Base-by-base conservation (phyloP, 495 filamentous ascomycete genomes). In the Penicillium roqueforti region DNA sequence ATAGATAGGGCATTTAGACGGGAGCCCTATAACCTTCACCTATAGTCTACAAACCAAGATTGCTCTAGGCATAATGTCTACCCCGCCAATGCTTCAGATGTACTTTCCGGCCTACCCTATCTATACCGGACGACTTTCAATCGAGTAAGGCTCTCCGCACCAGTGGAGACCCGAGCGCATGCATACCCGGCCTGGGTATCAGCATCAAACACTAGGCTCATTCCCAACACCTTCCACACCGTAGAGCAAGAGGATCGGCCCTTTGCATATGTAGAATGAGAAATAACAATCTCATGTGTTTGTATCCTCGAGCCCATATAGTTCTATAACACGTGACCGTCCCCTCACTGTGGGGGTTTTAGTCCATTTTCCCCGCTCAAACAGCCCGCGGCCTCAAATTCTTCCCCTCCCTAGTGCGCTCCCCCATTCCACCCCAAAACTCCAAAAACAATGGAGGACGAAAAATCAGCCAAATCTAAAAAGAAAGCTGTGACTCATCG, bases 401-500 rank as follows among this genome's bases (percentile, higher is more conserved):
- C 61, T 66, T 66, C 61, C 63, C 63, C 63, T 61, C 63, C 64
- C 62, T 40, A 50, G 14, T 39, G 47, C 23, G 36, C 51, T 50
- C 48, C 50, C 48, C 50, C 48, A 47, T 76, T 68, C 57, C 76
- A 73, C 74, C 74, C 62, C 54, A 54, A 48, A 26, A 45, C 52
- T 39, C 36, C 38, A 47, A 60, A 42, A 20, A 42, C 47, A 29
- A 76, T 77, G 75, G 75, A 77, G 47, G 73, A 74, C 63, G 73
- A 76, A 41, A 74, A 69, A 58, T 53, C 57, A 41, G 62, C 65
- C 45, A 77, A 77, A 57, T 61, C 66, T 46, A 75, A 71, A 66
- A 77, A 76, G 68, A 77, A 76, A 61, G 58, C 63, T 31, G 57
- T 69, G 41, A 56, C 68, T 48, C 71, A 76, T 57, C 72, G 75